These are phyloP conservation scores for Pterocarpus macrocarpus DNA, from an alignment of 306 rosid genomes.

Conservation along the genomic window DNA sequence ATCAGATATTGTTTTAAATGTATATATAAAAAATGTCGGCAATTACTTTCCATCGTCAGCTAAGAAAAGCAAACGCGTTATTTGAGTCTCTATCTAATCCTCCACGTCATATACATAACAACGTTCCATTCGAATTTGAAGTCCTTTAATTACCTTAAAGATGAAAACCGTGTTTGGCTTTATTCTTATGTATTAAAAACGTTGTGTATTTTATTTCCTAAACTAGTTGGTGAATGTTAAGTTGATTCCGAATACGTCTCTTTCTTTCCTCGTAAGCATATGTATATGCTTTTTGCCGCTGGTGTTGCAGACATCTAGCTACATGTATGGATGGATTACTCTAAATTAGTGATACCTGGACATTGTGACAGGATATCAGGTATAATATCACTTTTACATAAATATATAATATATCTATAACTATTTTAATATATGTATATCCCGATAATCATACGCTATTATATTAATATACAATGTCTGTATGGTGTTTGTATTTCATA, in stretches of 20 bases:
- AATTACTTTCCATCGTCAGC: not conserved
- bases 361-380: too few relatives aligned
- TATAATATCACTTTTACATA: too few relatives aligned
- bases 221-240: conserved; percentile 1
- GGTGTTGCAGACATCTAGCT: conserved; percentile 16
- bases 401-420: too few relatives aligned
- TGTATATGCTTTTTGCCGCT: conserved; percentile 20
- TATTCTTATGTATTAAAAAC: not conserved
- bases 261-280: conserved; percentile 16
- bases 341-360: too few relatives aligned
- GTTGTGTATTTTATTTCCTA: not conserved
- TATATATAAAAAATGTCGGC: not conserved
- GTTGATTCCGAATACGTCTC: conserved; percentile 9
- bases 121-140: conserved; percentile 17
- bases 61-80: not conserved
- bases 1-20: not conserved
- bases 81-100: not conserved
- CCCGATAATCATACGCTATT: too few relatives aligned
- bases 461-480: too few relatives aligned
- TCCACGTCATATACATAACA: not conserved
- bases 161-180: not conserved
- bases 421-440: too few relatives aligned
- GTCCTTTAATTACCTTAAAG: not conserved
- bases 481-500: too few relatives aligned
- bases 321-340: not conserved